Percentiles rank a stretch among this genome's conserved stretches.
Conservation (phyloP, 331 rosid species). For the Malus hybrid region DNA sequence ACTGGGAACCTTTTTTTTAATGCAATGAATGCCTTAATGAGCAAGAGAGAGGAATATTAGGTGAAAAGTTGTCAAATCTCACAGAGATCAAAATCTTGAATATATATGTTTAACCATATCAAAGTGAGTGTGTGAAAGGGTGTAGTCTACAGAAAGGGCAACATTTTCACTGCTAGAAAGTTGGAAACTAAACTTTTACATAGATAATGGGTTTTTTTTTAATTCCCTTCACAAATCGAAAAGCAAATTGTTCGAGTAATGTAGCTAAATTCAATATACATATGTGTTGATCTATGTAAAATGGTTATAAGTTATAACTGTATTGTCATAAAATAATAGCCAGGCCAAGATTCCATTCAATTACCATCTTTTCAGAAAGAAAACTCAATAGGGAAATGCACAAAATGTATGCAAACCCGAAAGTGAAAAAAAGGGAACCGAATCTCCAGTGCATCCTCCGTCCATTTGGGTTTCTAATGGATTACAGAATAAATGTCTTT, state of each 20-base stretch:
- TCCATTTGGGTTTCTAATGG: no score
- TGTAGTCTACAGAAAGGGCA: neutral
- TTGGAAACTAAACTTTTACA: neutral
- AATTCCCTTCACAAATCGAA: no score
- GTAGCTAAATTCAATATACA: no score
- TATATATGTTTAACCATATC: neutral
- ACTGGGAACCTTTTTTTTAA: constrained; percentile 71
- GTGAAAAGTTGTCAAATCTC: constrained; percentile 8
- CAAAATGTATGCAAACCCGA: neutral
- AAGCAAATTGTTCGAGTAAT: no score
- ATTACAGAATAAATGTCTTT: no score
- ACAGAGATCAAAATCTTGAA: neutral
- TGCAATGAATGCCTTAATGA: constrained; percentile 55
- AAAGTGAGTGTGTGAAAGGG: neutral
- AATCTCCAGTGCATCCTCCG: no score
- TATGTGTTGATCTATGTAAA: no score
- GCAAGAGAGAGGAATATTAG: constrained; percentile 1
- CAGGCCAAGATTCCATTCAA: neutral
- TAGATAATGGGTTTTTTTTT: no score
- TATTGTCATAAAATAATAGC: neutral
- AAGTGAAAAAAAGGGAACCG: no score
- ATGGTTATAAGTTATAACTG: no score
- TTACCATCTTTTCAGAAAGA: neutral
- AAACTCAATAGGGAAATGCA: neutral
- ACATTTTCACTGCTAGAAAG: neutral